Evolutionary conservation across 2,329 filamentous ascomycete genomes (phyloP).

Genomic region (Alternaria sp.): DNA sequence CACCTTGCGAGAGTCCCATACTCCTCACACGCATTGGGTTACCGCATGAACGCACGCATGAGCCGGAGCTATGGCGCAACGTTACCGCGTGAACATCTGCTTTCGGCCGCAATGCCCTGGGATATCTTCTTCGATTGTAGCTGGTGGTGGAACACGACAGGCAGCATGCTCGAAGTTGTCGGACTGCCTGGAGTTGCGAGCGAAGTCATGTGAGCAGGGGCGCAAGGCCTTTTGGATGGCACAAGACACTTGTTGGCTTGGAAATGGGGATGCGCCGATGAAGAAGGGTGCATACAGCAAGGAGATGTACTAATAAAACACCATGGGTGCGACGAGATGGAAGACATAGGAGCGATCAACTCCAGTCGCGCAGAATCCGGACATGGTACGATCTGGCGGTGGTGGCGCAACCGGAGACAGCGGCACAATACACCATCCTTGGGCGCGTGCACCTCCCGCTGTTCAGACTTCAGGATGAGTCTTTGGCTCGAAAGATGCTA

Average conservation of each 20-base stretch:
- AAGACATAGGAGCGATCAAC: neutral
- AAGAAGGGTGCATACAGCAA: neutral
- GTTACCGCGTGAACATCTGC: neutral
- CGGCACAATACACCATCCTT: neutral
- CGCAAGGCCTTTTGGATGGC: neutral
- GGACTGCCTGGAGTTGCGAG: neutral
- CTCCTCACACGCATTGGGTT: neutral
- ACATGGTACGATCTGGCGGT: neutral
- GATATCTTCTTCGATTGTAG: neutral
- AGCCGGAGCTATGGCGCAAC: neutral
- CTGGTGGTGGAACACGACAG: neutral
- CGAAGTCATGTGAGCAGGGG: neutral
- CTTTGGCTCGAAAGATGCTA: neutral
- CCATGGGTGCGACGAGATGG: neutral
- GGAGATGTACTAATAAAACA: neutral
- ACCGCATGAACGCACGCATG: neutral
- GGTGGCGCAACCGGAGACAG: neutral
- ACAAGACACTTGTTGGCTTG: neutral
- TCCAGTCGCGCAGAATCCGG: neutral
- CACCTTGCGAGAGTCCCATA: neutral
- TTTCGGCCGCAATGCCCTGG: neutral
- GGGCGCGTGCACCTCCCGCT: neutral
- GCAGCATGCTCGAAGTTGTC: neutral
- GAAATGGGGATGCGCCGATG: neutral
- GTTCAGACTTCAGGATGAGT: neutral